A percentile compares a stretch with the other conserved stretches of the same genome.
Conservation (phyloP, 2,329 filamentous ascomycete species). For the Cordyceps pruinosa region DNA sequence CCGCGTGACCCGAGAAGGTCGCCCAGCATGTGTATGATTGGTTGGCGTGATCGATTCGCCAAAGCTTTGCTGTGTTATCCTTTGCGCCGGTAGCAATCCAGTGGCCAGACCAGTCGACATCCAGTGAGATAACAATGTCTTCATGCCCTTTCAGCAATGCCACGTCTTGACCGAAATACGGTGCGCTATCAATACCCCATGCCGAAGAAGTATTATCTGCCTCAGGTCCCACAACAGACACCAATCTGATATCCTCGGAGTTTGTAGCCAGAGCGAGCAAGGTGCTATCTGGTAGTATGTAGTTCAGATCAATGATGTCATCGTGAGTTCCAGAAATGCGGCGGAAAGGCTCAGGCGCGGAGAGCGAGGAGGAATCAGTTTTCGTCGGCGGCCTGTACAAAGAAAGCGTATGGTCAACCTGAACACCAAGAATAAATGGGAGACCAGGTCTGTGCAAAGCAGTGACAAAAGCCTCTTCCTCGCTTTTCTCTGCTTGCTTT, state of each 20-base stretch:
- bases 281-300: slow-evolving; percentile 72
- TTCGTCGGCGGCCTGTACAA: slow-evolving; percentile 53
- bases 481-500: slow-evolving; percentile 57
- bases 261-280: slow-evolving; percentile 89
- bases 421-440: slow-evolving; percentile 70
- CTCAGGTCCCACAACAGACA: slow-evolving; percentile 55
- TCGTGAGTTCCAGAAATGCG: slow-evolving; percentile 95
- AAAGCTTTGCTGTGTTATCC: slow-evolving; percentile 88
- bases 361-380: slow-evolving; percentile 26
- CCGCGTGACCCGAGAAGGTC: slow-evolving; percentile 83
- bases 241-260: slow-evolving; percentile 82
- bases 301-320: slow-evolving; percentile 91
- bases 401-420: slow-evolving; percentile 81
- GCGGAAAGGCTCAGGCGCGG: slow-evolving; percentile 50
- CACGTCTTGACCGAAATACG: slow-evolving; percentile 85
- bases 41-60: slow-evolving; percentile 73
- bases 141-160: slow-evolving; percentile 82
- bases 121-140: slow-evolving; percentile 91
- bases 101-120: slow-evolving; percentile 92
- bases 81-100: slow-evolving; percentile 96
- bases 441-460: slow-evolving; percentile 60
- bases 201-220: slow-evolving; percentile 16
- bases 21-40: slow-evolving; percentile 74
- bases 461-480: slow-evolving; percentile 62
- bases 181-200: slow-evolving; percentile 24